phyloP scores from a whole-genome alignment of 2,329 filamentous ascomycete species.

The Botryotinia calthae region DNA sequence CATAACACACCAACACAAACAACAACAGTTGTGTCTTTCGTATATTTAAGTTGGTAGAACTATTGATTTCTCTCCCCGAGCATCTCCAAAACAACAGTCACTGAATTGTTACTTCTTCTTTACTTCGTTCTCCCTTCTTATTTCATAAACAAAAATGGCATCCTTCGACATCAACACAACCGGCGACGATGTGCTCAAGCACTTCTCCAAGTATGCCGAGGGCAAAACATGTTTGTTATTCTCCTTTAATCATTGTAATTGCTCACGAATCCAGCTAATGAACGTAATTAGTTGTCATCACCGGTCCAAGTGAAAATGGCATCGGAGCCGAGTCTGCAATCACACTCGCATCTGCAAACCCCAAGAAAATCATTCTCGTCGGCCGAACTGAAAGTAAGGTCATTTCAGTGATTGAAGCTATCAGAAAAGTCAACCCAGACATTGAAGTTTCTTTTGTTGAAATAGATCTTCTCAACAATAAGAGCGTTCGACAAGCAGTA shows the following conservation, averaged over 20 bases:
- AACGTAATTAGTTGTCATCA: conserved; percentile 24
- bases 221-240: not conserved
- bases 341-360: conserved; percentile 30
- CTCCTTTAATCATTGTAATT: not conserved
- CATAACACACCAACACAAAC: not conserved
- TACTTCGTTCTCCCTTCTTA: not conserved
- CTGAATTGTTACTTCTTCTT: not conserved
- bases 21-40: not conserved
- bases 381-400: conserved; percentile 26
- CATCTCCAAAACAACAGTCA: rapidly evolving
- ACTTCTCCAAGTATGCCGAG: not conserved
- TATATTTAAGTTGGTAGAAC: not conserved
- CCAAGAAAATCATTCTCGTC: conserved; percentile 24
- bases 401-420: conserved; percentile 25
- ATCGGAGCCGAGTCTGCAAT: conserved; percentile 28
- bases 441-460: conserved; percentile 25
- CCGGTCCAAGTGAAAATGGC: conserved; percentile 23
- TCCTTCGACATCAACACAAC: not conserved
- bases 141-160: not conserved
- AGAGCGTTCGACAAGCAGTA: conserved; percentile 43
- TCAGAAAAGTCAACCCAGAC: conserved; percentile 19
- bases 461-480: conserved; percentile 43
- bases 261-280: not conserved
- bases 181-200: not conserved
- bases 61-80: not conserved